Evolutionary conservation across 2,329 filamentous ascomycete species (phyloP), one percentile per base, ranked within the genome.

Genomic region (Microsporum audouinii): DNA sequence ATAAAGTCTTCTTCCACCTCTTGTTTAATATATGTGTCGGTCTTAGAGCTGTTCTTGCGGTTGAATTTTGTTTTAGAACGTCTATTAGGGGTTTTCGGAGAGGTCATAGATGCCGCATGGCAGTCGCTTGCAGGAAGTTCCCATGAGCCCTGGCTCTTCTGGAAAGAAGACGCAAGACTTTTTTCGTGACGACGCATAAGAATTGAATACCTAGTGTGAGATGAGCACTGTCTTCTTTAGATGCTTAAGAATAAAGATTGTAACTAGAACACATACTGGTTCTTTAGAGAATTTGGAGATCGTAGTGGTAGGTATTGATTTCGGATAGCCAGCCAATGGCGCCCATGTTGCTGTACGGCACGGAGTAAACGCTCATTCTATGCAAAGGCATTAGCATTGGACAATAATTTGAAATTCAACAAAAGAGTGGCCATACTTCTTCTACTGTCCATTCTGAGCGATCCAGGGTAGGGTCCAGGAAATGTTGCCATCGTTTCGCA

Each of bases 401-500:
- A 29, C 3, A 10, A 7, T 36, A 17, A 8, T 38, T 8, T 31
- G 8, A 7, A 41, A 27, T 57, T 38, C 31, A 27, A 27, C 7
- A 3, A 3, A 23, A 6, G 23, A 29, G 17, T 29, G 10, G 27
- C 4, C 57, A 14, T 49, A 59, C 57, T 14, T 59, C 57, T 5
- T 49, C 57, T n/a, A 12, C 12, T 12, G 57, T 33, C 57, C 57
- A 59, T 49, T 59, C 57, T 27, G 39, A 45, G 23, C 57, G 57
- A 36, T 59, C 57, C 6, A 59, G 57, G 17, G 39, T 27, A 23
- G 57, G 57, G 23, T 59, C 57, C 41, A 59, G 29, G 29, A 47
- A 59, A 45, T 59, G 57, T 14, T 45, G 39, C 57, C 57, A 59
- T 34, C 57, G 57, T 59, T 59, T 59, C 27, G 57, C 57, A 36